A percentile compares a stretch with the other conserved stretches of the same genome.
phyloP scores from a whole-genome alignment of 495 filamentous ascomycete genomes.

The Xylaria acuta region DNA sequence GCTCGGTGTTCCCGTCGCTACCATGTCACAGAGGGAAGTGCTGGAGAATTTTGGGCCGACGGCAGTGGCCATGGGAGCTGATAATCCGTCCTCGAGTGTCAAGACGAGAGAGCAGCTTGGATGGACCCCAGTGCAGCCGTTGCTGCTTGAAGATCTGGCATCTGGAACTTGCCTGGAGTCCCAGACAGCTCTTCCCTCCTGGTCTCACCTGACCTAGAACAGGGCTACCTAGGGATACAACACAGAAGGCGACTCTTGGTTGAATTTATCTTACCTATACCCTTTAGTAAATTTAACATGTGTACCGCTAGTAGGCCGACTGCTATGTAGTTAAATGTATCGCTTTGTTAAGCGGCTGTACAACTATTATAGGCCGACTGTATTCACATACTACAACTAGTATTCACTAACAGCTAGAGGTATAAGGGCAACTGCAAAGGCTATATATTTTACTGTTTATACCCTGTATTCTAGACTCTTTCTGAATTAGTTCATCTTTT shows the following conservation, averaged over 20 bases:
- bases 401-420: too few relatives aligned
- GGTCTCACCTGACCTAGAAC: background rate
- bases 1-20: conserved; percentile 41
- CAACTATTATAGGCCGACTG: too few relatives aligned
- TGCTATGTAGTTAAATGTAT: too few relatives aligned
- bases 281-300: too few relatives aligned
- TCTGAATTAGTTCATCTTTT: too few relatives aligned
- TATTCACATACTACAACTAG: too few relatives aligned
- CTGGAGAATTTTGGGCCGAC: conserved; percentile 44
- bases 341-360: too few relatives aligned
- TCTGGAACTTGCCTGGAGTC: background rate
- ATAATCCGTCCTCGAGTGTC: conserved; percentile 50
- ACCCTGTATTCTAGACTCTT: too few relatives aligned
- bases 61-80: conserved; percentile 30
- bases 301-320: too few relatives aligned
- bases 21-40: conserved; percentile 42
- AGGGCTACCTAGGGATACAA: background rate
- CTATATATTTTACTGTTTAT: too few relatives aligned
- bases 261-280: too few relatives aligned
- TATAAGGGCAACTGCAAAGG: too few relatives aligned
- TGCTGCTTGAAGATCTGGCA: conserved; percentile 45
- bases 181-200: background rate
- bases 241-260: background rate
- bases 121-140: conserved; percentile 44
- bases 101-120: conserved; percentile 50